Conservation (phyloP, 176 grass and related monocot genomes). For the Pharus latifolius region DNA sequence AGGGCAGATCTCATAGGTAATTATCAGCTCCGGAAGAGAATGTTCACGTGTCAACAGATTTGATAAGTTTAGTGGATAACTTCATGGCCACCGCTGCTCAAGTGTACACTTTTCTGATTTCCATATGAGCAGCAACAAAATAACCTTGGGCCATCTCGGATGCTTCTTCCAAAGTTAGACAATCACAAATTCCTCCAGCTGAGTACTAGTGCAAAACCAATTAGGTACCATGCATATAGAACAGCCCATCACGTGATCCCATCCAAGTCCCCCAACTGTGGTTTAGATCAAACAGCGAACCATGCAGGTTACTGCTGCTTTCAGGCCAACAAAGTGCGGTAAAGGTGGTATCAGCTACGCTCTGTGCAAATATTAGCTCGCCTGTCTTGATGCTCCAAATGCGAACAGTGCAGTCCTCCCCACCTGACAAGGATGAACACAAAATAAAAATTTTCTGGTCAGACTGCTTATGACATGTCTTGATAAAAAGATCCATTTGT, state of each 20-base stretch:
- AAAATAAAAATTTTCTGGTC: constrained; percentile 3
- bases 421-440: constrained; percentile 41
- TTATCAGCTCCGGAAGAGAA: neutral
- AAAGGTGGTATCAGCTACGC: constrained; percentile 15
- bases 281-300: constrained; percentile 25
- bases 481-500: neutral
- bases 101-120: neutral
- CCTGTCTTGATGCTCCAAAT: constrained; percentile 82
- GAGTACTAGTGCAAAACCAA: neutral
- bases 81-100: neutral
- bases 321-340: constrained; percentile 60
- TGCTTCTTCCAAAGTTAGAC: neutral
- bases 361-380: constrained; percentile 67
- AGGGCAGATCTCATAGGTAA: neutral
- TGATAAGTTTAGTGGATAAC: neutral
- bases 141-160: neutral
- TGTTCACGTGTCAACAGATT: neutral
- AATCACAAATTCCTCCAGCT: neutral
- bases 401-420: constrained; percentile 57
- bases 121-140: neutral
- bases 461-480: neutral
- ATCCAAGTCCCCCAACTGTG: constrained; percentile 80
- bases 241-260: constrained; percentile 64
- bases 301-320: constrained; percentile 7
- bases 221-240: constrained; percentile 75